Evolutionary conservation across 1,284 basidiomycete species (phyloP), one percentile per base, ranked within the genome.

Genomic region (Cryptococcus jaspeensis): DNA sequence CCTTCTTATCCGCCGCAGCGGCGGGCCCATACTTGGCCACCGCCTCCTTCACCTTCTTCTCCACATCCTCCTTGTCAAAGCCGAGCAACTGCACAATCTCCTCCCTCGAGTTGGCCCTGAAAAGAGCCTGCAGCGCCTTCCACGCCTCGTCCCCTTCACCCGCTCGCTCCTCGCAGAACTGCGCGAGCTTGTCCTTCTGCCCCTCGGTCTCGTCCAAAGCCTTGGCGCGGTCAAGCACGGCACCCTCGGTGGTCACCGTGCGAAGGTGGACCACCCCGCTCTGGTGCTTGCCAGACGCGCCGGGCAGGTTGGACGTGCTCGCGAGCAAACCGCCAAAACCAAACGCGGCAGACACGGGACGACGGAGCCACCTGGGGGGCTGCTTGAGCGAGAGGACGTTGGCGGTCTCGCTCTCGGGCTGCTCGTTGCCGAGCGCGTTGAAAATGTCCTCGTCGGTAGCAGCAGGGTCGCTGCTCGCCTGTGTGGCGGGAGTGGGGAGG

Each of bases 351-450:
- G 87, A 87, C 0, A 85, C 82, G 1, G 95, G 92, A 22, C 92
- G 84, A 41, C 89, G 86, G 41, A 98, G 84, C 96, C 96, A 98
- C 73, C 93, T 96, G 8, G 96, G 96, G 6, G 93, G 88, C 67
- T 94, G 90, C 73, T 89, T 87, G 60, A 95, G 84, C 1, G 88
- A 92, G 46, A 91, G 81, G 75, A 81, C 69, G 78, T 73, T 70
- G 61, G 72, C 64, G 58, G 66, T 64, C 40, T 70, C 64, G 59
- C 73, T 63, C 52, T 64, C 62, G 18, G 70, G 74, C 66, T 83
- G 85, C 13, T 84, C 83, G 11, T 86, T 84, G 32, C 94, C 82
- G 62, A 93, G 87, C 4, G 86, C 85, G 20, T 87, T 89, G 48
- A 78, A 78, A 42, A 77, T 65, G 50, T 89, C 83, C 18, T 81